A percentile compares a stretch with the other conserved stretches of the same genome.
Evolutionary conservation across 1,139 yeast genomes (phyloP).

Genomic region (Wickerhamomyces sp.): DNA sequence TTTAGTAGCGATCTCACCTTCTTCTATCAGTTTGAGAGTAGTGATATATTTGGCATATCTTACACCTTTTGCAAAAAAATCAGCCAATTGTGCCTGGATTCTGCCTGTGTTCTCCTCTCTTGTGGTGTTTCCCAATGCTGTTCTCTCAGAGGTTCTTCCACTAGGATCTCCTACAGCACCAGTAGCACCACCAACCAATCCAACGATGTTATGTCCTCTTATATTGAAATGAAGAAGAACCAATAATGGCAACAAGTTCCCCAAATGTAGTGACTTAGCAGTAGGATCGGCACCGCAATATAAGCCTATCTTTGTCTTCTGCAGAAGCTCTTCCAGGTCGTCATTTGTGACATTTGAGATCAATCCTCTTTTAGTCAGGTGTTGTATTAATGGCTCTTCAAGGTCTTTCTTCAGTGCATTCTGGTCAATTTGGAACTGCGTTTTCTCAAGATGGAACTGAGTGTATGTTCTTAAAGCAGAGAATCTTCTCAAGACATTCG

Average conservation of each 20-base stretch:
- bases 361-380: constrained; percentile 29
- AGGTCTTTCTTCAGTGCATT: constrained; percentile 17
- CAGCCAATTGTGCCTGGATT: constrained; percentile 58
- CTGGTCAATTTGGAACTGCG: constrained; percentile 15
- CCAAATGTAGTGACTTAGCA: constrained; percentile 84
- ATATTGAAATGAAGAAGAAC: constrained; percentile 77
- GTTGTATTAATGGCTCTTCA: constrained; percentile 20
- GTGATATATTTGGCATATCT: constrained; percentile 57
- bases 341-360: constrained; percentile 27
- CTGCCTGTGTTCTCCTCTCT: constrained; percentile 54
- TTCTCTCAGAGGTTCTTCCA: constrained; percentile 78
- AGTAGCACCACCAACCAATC: constrained; percentile 96
- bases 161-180: constrained; percentile 97
- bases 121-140: constrained; percentile 44
- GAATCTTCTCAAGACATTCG: not conserved
- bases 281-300: constrained; percentile 98
- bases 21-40: constrained; percentile 36
- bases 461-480: not conserved
- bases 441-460: not conserved
- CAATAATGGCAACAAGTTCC: constrained; percentile 85
- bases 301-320: constrained; percentile 36
- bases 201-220: constrained; percentile 78
- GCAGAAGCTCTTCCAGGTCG: constrained; percentile 23
- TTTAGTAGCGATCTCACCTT: constrained; percentile 40
- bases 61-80: constrained; percentile 60